Percentiles rank a stretch among this genome's conserved stretches.
Conservation (phyloP, 2,329 filamentous ascomycete species). For the Penicillium sp. region DNA sequence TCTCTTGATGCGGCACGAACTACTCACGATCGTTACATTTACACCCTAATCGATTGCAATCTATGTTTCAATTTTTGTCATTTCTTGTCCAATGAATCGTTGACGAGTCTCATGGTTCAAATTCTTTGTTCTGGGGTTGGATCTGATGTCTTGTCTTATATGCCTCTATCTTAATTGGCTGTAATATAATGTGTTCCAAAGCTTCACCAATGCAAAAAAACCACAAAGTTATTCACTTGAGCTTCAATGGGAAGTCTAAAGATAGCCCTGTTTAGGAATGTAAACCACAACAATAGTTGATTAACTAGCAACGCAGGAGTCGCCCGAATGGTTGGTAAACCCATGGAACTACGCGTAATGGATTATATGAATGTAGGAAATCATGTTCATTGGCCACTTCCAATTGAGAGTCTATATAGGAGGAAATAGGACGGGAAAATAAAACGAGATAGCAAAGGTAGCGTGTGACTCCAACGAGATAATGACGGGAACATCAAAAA, state of each 20-base stretch:
- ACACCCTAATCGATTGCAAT: constrained; percentile 1
- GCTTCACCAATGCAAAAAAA: neutral
- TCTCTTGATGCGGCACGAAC: constrained; percentile 26
- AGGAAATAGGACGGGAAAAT: constrained; percentile 3
- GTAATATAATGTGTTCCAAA: constrained; percentile 23
- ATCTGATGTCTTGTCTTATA: constrained; percentile 1
- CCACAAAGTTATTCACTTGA: too few relatives aligned
- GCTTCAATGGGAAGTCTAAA: neutral
- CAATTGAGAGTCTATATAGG: constrained; percentile 21
- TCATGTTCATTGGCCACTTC: constrained; percentile 16
- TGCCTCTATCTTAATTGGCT: constrained; percentile 14
- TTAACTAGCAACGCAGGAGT: neutral
- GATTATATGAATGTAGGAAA: constrained; percentile 1
- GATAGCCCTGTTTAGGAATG: too few relatives aligned
- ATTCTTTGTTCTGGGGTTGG: neutral
- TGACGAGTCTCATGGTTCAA: constrained; percentile 13
- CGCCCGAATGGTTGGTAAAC: neutral
- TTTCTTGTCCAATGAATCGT: constrained; percentile 8
- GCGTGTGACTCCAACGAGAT: constrained; percentile 22
- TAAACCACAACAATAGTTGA: neutral
- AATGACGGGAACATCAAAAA: constrained; percentile 17
- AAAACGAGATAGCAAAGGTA: constrained; percentile 11
- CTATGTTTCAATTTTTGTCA: neutral
- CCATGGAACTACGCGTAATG: neutral
- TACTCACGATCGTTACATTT: constrained; percentile 22